Evolutionary conservation across 768 basidiomycete species (phyloP), one percentile per base, ranked within the genome.

Genomic region (Mrakia blollopis): DNA sequence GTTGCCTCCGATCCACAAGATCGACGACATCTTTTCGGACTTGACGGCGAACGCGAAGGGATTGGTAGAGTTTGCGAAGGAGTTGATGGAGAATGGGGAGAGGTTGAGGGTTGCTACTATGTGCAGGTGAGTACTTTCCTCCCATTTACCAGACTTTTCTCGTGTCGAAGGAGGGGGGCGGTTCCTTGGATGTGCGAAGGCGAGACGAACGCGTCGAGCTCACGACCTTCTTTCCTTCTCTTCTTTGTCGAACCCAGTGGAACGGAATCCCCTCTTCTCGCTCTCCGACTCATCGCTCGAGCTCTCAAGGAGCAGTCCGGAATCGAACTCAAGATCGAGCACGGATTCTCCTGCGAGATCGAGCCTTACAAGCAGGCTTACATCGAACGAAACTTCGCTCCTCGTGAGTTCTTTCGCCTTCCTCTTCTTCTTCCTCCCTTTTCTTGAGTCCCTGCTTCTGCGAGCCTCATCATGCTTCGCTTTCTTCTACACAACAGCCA

Each of bases 331-430:
- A 87, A 90, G 35, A 86, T 93, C 72, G 91, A 95, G 83, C 94
- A 97, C 83, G 92, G 95, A 62, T 96, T 97, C 85, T 96, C 94
- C 1, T 97, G 94, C 84, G 94, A 97, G 85, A 96, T 97, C 75
- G 94, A 94, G 82, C 94, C 94, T 5, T 96, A 94, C 87, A 95
- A 97, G 84, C 94, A 95, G 82, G 95, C 94, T 0, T 97, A 98
- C 81, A 98, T 98, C 79, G 95, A 98, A 82, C 88, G 95, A 44
- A 98, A 98, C 83, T 98, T 98, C 82, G 88, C 91, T 57, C 95
- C 95, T 32, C 94, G 77, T 78, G 72, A 73, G 77, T 73, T n/a
- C 32, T 41, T 14, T 16, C 25, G n/a, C 39, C 10, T 21, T 16
- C 62, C 35, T 25, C 28, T 30, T 21, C 47, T 21, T 18, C 47